Conservation (phyloP, 2,329 filamentous ascomycete species). For the Dactylellina leptospora region DNA sequence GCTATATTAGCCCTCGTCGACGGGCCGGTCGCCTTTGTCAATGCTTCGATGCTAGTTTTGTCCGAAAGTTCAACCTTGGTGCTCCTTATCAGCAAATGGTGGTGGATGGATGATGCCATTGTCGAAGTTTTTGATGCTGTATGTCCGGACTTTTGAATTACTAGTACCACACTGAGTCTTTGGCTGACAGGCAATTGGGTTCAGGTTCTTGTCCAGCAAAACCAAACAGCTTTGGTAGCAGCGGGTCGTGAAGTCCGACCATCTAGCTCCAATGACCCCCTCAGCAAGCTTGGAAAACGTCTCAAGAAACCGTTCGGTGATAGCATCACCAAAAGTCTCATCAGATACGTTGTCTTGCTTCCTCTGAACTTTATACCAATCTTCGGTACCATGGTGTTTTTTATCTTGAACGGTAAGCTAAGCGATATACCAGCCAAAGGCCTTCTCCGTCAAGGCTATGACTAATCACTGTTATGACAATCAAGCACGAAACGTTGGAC, state of each 20-base stretch:
- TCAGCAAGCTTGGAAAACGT: constrained; percentile 68
- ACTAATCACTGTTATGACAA: background rate
- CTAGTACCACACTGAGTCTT: too few relatives aligned
- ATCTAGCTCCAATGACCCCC: constrained; percentile 60
- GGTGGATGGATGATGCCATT: constrained; percentile 40
- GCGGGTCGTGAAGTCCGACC: constrained; percentile 76
- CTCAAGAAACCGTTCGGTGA: constrained; percentile 67
- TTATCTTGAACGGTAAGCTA: constrained; percentile 73
- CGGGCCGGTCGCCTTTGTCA: constrained; percentile 79
- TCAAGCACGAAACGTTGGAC: constrained; percentile 62
- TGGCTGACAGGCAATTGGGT: too few relatives aligned
- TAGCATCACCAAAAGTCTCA: constrained; percentile 68
- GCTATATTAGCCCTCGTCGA: constrained; percentile 84
- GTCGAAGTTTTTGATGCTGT: constrained; percentile 48
- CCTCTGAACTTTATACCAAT: constrained; percentile 93
- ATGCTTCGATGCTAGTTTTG: constrained; percentile 72
- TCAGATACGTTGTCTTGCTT: constrained; percentile 84
- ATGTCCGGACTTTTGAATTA: constrained; percentile 54
- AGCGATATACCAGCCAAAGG: background rate
- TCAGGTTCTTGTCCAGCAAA: constrained; percentile 69
- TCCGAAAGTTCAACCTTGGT: constrained; percentile 61
- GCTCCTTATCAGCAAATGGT: constrained; percentile 56
- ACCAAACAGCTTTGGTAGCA: constrained; percentile 71
- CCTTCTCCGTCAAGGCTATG: background rate
- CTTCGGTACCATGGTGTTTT: constrained; percentile 82